Evolutionary conservation across 768 basidiomycete species (phyloP), one percentile per base, ranked within the genome.

Genomic region (Lanmaoa rubissima): DNA sequence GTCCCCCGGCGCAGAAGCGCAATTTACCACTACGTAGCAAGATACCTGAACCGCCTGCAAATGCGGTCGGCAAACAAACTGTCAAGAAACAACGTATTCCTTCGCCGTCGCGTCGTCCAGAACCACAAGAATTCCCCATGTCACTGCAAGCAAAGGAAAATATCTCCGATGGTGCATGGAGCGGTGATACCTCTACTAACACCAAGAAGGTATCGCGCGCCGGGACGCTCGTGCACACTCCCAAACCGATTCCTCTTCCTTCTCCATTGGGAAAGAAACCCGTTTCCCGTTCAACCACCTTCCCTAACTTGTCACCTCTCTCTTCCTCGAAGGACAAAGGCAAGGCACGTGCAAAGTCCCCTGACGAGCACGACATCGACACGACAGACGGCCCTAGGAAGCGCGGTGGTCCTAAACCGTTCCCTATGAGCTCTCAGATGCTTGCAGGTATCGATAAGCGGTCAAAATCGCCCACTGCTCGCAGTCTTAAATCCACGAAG

Each of bases 351-450:
- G 59, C 56, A 31, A 26, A 48, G 21, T 19, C 39, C 11, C 40
- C 53, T 2, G 51, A 59, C 9, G 55, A 50, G 44, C 53, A 50
- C 24, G 46, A 48, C n/a, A 21, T 39, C 17, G 21, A 39, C 26
- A 43, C 44, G 46, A 50, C 40, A 32, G 38, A 46, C 5, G n/a
- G 21, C 5, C 21, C 4, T n/a, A 41, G 13, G 34, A 61, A 50
- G 17, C 52, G 39, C 17, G 6, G 19, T 13, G 50, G 46, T 44
- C 51, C 57, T 8, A 63, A 63, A 53, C 79, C 80, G 1, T 82
- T 82, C 49, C 80, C 81, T 6, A 78, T 86, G 82, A 76, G 70
- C 48, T 74, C 77, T 2, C 76, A 79, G 50, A 53, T 78, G 40
- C 70, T 82, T 3, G 65, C 69, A 11, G 75, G 74, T 46, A 76